Conservation (phyloP, 805 yeast species). For the Candida dajiaensis region DNA sequence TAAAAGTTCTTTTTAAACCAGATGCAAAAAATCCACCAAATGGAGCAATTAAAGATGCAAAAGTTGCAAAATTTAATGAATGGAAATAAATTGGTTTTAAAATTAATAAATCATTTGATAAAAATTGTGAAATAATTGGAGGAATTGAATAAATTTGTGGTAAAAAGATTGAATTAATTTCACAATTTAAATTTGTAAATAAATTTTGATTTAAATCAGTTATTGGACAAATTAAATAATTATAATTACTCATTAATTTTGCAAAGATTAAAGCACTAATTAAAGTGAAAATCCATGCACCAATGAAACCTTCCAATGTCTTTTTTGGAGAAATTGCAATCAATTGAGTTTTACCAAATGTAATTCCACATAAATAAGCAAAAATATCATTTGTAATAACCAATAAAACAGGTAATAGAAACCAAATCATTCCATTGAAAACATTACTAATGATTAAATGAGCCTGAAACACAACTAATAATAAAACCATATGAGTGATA, state of each 20-base stretch:
- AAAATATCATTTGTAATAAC: constrained; percentile 93
- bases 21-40: constrained; percentile 98
- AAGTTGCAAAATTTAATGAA: constrained; percentile 78
- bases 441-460: constrained; percentile 88
- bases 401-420: constrained; percentile 82
- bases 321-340: constrained; percentile 94
- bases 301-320: constrained; percentile 95
- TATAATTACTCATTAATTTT: constrained; percentile 53
- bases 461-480: constrained; percentile 88
- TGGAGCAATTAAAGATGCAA: constrained; percentile 96
- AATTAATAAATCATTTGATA: constrained; percentile 44
- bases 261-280: constrained; percentile 65
- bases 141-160: constrained; percentile 79
- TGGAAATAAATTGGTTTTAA: constrained; percentile 89
- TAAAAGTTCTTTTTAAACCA: constrained; percentile 94
- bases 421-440: constrained; percentile 90
- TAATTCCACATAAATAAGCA: constrained; percentile 95
- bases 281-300: constrained; percentile 95
- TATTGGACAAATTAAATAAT: constrained; percentile 87
- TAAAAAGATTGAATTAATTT: constrained; percentile 82
- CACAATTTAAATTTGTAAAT: constrained; percentile 64
- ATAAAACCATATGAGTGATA: constrained; percentile 87
- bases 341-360: constrained; percentile 89
- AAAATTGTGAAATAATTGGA: constrained; percentile 46
- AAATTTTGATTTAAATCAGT: constrained; percentile 54